These are phyloP conservation scores for Lasiodiplodia citricola DNA, from an alignment of 2,329 filamentous ascomycete genomes.

Conservation along the genomic window DNA sequence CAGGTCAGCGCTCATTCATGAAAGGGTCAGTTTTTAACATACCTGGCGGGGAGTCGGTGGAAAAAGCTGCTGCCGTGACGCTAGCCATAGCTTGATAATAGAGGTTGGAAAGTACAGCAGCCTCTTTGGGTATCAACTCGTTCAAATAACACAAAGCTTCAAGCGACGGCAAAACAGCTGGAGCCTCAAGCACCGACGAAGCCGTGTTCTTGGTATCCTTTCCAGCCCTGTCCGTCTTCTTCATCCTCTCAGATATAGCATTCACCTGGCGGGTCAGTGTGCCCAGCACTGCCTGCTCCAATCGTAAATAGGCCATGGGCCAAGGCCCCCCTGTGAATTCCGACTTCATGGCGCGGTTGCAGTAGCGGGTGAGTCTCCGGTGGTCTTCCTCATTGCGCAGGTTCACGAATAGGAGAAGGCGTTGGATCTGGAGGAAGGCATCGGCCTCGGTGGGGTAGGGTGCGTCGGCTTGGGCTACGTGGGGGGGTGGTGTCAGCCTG, in stretches of 20 bases:
- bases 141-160: slow-evolving; percentile 38
- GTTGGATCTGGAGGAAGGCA: slow-evolving; percentile 47
- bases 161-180: slow-evolving; percentile 13
- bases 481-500: neutral
- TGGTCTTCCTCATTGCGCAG: slow-evolving; percentile 46
- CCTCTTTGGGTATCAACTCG: slow-evolving; percentile 41
- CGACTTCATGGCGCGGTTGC: slow-evolving; percentile 43
- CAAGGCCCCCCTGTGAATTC: slow-evolving; percentile 42
- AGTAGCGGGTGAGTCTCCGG: slow-evolving; percentile 47
- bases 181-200: slow-evolving; percentile 5
- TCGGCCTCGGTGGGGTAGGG: slow-evolving; percentile 47
- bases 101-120: slow-evolving; percentile 37
- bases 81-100: slow-evolving; percentile 36
- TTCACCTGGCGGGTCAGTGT: slow-evolving; percentile 37
- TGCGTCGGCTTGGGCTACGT: slow-evolving; percentile 21
- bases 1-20: neutral
- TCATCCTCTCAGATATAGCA: slow-evolving; percentile 10
- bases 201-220: neutral
- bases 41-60: neutral
- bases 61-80: slow-evolving; percentile 10
- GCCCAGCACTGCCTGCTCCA: slow-evolving; percentile 47
- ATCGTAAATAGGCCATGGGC: slow-evolving; percentile 48
- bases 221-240: slow-evolving; percentile 28
- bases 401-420: slow-evolving; percentile 52
- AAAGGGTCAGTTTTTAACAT: neutral